A percentile compares a stretch with the other conserved stretches of the same genome.
phyloP scores from a whole-genome alignment of 495 filamentous ascomycete genomes.

The Tuber magnatum region DNA sequence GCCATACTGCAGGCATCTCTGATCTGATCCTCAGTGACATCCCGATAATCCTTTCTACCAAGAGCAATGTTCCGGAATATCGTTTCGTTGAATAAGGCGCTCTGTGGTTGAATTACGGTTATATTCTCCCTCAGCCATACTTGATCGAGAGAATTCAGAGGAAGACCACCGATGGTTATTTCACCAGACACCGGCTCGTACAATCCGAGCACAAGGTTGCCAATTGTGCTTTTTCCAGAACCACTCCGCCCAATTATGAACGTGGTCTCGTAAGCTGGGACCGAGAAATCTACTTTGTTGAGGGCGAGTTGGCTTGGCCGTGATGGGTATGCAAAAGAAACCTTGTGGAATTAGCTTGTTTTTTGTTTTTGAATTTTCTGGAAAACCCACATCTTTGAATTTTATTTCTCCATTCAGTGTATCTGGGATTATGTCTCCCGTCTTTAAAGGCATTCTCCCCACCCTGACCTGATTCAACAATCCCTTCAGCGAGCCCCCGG shows the following conservation, averaged over 20 bases:
- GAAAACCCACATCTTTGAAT: conserved; percentile 57
- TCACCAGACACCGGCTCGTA: conserved; percentile 61
- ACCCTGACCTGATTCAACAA: conserved; percentile 44
- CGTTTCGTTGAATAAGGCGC: conserved; percentile 75
- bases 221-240: conserved; percentile 87
- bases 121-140: conserved; percentile 73
- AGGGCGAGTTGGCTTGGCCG: conserved; percentile 59
- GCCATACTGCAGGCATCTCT: conserved; percentile 56
- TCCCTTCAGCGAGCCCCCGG: conserved; percentile 54
- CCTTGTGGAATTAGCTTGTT: conserved; percentile 44
- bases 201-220: conserved; percentile 68
- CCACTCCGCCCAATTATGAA: conserved; percentile 84
- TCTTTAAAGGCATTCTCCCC: conserved; percentile 26
- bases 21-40: conserved; percentile 52
- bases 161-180: conserved; percentile 61
- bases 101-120: conserved; percentile 76
- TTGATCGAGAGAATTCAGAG: conserved; percentile 56
- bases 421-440: conserved; percentile 40
- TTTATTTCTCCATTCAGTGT: conserved; percentile 60
- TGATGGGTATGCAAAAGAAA: conserved; percentile 79
- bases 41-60: conserved; percentile 50
- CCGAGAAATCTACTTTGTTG: conserved; percentile 55
- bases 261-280: conserved; percentile 63
- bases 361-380: not conserved
- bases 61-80: conserved; percentile 75